Percentiles rank a stretch among this genome's conserved stretches.
Conservation (phyloP, 768 basidiomycete genomes). For the Kwoniella pini region DNA sequence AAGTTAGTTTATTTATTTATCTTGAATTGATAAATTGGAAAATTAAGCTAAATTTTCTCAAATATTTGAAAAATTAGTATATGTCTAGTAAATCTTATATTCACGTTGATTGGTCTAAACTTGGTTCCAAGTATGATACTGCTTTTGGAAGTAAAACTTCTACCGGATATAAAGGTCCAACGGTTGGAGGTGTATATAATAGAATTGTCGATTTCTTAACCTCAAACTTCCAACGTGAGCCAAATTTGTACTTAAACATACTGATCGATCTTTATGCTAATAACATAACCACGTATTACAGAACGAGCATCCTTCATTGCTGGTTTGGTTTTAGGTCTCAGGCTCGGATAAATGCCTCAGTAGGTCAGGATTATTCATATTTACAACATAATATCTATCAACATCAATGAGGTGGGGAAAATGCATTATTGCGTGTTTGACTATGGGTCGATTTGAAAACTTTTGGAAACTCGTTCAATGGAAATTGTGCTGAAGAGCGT, state of each 20-base stretch:
- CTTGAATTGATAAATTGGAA: not conserved
- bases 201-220: conserved; percentile 72
- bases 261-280: conserved; percentile 16
- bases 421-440: too few relatives aligned
- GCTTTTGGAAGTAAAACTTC: conserved; percentile 68
- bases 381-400: not conserved
- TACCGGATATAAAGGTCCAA: conserved; percentile 61
- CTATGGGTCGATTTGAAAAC: too few relatives aligned
- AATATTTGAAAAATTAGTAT: conserved; percentile 62
- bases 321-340: conserved; percentile 76
- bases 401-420: too few relatives aligned
- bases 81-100: conserved; percentile 71
- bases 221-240: conserved; percentile 80
- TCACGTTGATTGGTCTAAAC: conserved; percentile 75
- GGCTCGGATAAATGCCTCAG: conserved; percentile 64
- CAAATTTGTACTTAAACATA: not conserved
- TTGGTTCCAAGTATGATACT: conserved; percentile 69
- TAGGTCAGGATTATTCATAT: too few relatives aligned
- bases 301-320: conserved; percentile 79
- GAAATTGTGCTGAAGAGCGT: too few relatives aligned
- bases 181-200: conserved; percentile 65
- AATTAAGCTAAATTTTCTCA: too few relatives aligned
- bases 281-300: not conserved
- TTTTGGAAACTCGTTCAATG: too few relatives aligned
- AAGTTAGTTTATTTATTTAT: conserved; percentile 60